Percentiles rank a stretch among this genome's conserved stretches.
phyloP scores from a whole-genome alignment of 768 basidiomycete genomes.

The Trametes villosa region DNA sequence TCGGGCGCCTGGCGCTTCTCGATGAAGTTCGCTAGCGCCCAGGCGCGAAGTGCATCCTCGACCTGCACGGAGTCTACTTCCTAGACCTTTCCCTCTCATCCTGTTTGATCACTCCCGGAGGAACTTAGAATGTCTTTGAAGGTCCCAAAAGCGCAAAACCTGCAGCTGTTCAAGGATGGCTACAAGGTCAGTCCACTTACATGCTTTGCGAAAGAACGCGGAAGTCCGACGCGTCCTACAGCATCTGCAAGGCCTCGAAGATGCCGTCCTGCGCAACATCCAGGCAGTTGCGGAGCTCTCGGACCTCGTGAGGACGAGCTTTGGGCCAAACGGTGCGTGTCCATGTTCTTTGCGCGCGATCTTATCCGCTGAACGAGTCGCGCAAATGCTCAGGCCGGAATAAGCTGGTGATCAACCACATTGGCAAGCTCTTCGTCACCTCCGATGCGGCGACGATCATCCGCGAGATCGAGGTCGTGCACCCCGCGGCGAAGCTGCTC shows the following conservation, averaged over 20 bases:
- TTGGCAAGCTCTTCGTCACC: conserved; percentile 94
- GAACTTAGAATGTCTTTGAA: conserved; percentile 77
- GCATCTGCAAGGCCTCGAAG: conserved; percentile 90
- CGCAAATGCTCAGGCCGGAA: conserved; percentile 72
- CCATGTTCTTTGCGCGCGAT: neutral
- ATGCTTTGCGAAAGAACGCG: neutral
- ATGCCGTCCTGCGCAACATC: conserved; percentile 96
- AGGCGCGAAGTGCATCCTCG: neutral
- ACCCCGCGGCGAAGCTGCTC: conserved; percentile 98
- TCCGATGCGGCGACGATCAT: conserved; percentile 99
- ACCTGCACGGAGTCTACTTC: neutral
- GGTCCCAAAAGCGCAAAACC: conserved; percentile 85
- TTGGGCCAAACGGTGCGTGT: conserved; percentile 89
- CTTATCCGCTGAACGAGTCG: neutral
- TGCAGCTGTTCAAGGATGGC: conserved; percentile 97
- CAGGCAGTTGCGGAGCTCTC: conserved; percentile 95
- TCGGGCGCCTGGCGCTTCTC: conserved; percentile 4
- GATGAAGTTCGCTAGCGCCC: neutral
- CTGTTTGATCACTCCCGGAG: neutral
- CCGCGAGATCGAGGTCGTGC: conserved; percentile 96
- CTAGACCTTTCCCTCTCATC: neutral
- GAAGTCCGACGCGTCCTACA: conserved; percentile 30
- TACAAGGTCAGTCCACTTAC: conserved; percentile 83
- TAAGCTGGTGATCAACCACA: conserved; percentile 97
- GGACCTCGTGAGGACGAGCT: conserved; percentile 94